Conservation (phyloP, 371 early-diverging fungal species). For the Rhizopus delemar region DNA sequence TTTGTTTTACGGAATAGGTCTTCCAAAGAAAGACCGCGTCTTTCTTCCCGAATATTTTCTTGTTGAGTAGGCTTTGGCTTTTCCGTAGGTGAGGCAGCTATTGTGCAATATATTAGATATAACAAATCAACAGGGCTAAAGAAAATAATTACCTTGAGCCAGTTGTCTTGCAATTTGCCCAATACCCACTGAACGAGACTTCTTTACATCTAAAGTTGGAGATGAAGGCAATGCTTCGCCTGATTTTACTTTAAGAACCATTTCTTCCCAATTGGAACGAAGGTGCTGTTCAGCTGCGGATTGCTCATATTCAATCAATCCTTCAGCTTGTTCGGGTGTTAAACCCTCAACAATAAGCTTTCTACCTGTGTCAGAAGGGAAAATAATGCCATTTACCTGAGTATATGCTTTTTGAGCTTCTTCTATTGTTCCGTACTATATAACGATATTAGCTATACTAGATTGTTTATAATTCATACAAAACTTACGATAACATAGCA, state of each 20-base stretch:
- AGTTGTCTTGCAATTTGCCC: constrained; percentile 44
- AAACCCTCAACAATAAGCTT: constrained; percentile 60
- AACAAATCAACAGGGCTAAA: background rate
- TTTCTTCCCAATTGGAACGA: constrained; percentile 42
- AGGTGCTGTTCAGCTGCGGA: constrained; percentile 50
- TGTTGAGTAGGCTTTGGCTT: constrained; percentile 17
- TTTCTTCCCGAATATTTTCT: constrained; percentile 5
- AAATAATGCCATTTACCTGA: constrained; percentile 59
- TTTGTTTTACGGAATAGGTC: constrained; percentile 56
- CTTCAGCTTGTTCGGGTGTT: constrained; percentile 55
- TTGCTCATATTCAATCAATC: constrained; percentile 64
- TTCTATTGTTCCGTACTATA: constrained; percentile 54
- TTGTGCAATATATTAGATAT: background rate
- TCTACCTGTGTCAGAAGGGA: constrained; percentile 71
- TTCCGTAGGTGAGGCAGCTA: constrained; percentile 9
- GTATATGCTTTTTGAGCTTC: constrained; percentile 57
- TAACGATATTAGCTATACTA: too few relatives aligned
- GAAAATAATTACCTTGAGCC: constrained; percentile 36
- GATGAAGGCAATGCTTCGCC: constrained; percentile 22
- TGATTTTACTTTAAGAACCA: constrained; percentile 22
- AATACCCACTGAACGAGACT: constrained; percentile 35
- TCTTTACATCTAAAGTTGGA: constrained; percentile 22
- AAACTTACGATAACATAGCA: constrained; percentile 74
- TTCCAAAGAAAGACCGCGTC: constrained; percentile 42
- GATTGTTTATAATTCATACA: background rate